These are phyloP conservation scores for Diospyros kaki DNA, from an alignment of 148 eudicot genomes.

Conservation along the genomic window DNA sequence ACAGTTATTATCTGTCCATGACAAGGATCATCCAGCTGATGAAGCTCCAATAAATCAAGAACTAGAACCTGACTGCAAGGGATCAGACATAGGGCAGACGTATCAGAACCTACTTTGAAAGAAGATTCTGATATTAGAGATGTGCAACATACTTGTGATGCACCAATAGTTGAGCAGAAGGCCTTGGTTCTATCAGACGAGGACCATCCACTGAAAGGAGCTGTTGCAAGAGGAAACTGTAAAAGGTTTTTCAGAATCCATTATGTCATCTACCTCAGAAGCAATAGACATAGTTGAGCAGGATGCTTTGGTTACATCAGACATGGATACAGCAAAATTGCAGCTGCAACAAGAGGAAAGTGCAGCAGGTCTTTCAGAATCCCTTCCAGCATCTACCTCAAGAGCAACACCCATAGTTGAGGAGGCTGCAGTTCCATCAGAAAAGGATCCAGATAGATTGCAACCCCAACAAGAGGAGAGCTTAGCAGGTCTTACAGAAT, in stretches of 20 bases:
- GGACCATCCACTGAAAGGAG: too few species aligned
- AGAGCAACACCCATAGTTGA: too few species aligned
- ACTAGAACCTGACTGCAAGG: neutral
- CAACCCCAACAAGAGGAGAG: too few species aligned
- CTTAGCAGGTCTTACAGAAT: too few species aligned
- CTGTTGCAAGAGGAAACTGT: too few species aligned
- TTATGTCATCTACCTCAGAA: too few species aligned
- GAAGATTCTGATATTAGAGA: conserved; percentile 7
- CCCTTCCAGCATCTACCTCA: neutral
- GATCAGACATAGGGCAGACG: too few species aligned
- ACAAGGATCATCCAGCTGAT: conserved; percentile 3
- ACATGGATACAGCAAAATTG: neutral
- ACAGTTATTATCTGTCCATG: conserved; percentile 5
- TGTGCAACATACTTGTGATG: neutral
- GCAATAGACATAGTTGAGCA: neutral
- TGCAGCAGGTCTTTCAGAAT: neutral
- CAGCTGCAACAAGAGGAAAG: conserved; percentile 6
- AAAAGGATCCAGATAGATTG: too few species aligned
- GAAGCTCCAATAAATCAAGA: conserved; percentile 10
- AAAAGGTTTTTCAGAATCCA: too few species aligned
- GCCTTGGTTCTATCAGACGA: neutral
- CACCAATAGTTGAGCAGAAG: neutral
- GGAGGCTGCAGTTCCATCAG: too few species aligned
- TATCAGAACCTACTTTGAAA: too few species aligned
- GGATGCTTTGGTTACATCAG: neutral